Percentiles rank a stretch among this genome's conserved stretches.
Conservation (phyloP, 371 early-diverging fungal genomes). For the Mucor circinelloides region DNA sequence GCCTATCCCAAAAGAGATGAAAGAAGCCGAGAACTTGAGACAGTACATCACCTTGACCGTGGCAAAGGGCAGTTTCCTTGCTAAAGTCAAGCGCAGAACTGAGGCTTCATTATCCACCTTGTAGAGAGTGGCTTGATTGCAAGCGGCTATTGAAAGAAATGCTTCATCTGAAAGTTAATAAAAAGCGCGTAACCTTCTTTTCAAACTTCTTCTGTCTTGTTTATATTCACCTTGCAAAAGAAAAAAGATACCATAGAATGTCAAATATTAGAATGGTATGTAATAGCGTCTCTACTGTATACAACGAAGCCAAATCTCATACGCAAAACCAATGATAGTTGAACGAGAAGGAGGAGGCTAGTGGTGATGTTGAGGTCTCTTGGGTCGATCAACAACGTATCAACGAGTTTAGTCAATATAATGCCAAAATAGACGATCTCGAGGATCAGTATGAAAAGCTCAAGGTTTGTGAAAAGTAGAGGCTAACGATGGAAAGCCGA, state of each 20-base stretch:
- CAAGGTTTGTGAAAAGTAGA: constrained; percentile 59
- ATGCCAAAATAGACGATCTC: constrained; percentile 73
- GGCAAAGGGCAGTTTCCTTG: background rate
- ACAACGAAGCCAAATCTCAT: background rate
- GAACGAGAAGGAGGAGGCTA: constrained; percentile 73
- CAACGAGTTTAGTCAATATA: constrained; percentile 90
- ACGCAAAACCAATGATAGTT: constrained; percentile 18
- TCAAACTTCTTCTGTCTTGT: background rate
- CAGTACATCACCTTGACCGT: background rate
- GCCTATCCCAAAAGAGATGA: background rate
- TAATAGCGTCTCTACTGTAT: background rate
- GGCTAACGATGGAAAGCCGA: background rate
- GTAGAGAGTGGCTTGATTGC: background rate
- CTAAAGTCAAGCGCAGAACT: background rate
- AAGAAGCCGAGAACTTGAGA: background rate
- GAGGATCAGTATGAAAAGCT: constrained; percentile 80
- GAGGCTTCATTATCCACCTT: background rate
- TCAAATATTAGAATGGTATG: constrained; percentile 35
- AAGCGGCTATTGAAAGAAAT: background rate
- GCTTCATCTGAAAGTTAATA: background rate
- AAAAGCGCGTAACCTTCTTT: background rate
- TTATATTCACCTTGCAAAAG: background rate
- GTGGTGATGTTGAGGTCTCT: constrained; percentile 86
- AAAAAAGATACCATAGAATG: constrained; percentile 14
- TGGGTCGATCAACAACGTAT: constrained; percentile 96